Percentiles rank a stretch among this genome's conserved stretches.
Conservation (phyloP, 1,284 basidiomycete species). For the Sporisorium exsertum region DNA sequence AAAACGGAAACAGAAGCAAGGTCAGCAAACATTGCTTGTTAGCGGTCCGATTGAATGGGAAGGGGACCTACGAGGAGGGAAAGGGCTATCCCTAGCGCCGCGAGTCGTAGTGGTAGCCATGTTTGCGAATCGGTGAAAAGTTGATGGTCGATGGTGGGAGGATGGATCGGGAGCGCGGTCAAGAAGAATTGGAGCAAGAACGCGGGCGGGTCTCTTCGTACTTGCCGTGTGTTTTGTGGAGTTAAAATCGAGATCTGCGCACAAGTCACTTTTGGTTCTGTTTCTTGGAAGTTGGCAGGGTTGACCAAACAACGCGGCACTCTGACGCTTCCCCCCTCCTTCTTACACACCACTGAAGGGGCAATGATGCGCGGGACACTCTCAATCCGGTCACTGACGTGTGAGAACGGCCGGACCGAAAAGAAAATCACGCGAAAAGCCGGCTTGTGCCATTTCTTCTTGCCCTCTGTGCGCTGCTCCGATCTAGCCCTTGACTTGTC, state of each 20-base stretch:
- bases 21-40: slow-evolving; percentile 8
- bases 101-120: slow-evolving; percentile 54
- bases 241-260: not conserved
- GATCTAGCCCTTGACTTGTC: not conserved
- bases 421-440: not conserved
- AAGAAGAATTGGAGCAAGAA: slow-evolving; percentile 3
- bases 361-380: not conserved
- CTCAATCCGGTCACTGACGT: not conserved
- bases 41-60: not conserved
- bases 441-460: not conserved
- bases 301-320: slow-evolving; percentile 16
- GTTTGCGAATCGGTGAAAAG: not conserved
- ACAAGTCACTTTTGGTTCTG: not conserved
- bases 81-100: slow-evolving; percentile 51
- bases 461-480: not conserved
- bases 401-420: not conserved
- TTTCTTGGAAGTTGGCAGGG: too few species aligned
- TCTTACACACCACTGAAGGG: not conserved
- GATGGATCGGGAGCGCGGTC: not conserved
- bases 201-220: too few species aligned
- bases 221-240: not conserved
- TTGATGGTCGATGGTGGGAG: slow-evolving; percentile 5
- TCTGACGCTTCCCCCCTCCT: slow-evolving; percentile 12
- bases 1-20: not conserved
- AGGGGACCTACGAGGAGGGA: slow-evolving; percentile 42